These are phyloP conservation scores for Aspergillus puulaauensis DNA, from an alignment of 2,329 filamentous ascomycete genomes.

Conservation along the genomic window DNA sequence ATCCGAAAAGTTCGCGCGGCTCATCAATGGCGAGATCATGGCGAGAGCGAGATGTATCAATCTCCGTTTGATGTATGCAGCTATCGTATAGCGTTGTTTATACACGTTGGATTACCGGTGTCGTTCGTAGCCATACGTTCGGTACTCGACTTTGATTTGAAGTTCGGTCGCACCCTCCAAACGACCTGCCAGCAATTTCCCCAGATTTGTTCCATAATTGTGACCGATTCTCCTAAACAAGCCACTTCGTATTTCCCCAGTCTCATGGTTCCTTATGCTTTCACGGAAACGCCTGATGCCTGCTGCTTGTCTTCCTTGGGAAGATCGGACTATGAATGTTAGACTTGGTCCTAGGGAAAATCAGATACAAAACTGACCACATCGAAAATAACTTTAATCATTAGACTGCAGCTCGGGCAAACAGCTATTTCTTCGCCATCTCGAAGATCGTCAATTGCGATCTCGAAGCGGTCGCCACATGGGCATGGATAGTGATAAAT, in stretches of 20 bases:
- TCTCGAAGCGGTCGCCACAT: conserved; percentile 96
- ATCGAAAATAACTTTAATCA: conserved; percentile 95
- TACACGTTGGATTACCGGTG: not conserved
- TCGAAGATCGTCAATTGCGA: conserved; percentile 75
- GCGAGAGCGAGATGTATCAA: not conserved
- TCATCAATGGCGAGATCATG: not conserved
- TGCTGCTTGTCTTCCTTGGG: conserved; percentile 45
- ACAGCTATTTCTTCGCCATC: conserved; percentile 95
- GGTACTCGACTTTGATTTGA: not conserved
- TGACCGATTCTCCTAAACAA: not conserved
- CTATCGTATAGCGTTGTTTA: not conserved
- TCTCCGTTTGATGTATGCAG: not conserved
- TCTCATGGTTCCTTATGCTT: conserved; percentile 31
- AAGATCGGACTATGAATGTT: conserved; percentile 48
- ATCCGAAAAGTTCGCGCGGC: not conserved
- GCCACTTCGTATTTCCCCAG: not conserved
- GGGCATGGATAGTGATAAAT: conserved; percentile 97
- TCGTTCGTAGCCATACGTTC: not conserved
- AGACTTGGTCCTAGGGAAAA: conserved; percentile 6
- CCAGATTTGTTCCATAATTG: not conserved
- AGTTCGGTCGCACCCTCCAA: not conserved
- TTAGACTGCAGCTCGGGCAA: conserved; percentile 94
- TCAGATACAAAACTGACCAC: conserved; percentile 33
- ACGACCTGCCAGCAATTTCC: not conserved
- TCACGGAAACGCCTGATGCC: conserved; percentile 36